Evolutionary conservation across 2,329 filamentous ascomycete species (phyloP).

Genomic region (Bimuria novae-zelandiae): DNA sequence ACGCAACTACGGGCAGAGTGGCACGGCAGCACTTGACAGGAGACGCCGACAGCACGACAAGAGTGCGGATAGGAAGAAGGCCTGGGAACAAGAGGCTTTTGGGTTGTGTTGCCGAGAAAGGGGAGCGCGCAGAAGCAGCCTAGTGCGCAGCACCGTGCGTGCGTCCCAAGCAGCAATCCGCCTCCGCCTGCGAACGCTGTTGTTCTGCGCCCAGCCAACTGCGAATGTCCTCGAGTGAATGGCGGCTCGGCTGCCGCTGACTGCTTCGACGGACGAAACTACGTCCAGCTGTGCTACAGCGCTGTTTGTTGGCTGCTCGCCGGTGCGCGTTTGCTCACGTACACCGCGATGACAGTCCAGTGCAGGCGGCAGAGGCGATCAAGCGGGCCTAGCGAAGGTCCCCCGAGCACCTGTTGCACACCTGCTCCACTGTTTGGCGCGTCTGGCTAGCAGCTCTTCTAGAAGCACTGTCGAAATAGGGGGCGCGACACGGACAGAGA

Average conservation of each 20-base stretch:
- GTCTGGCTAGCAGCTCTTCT: conserved; percentile 42
- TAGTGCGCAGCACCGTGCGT: background rate
- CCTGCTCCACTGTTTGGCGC: conserved; percentile 17
- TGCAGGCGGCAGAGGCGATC: conserved; percentile 2
- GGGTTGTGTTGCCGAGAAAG: conserved; percentile 9
- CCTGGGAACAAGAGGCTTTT: conserved; percentile 9
- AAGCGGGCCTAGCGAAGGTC: background rate
- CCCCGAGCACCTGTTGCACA: conserved; percentile 5
- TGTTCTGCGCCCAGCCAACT: background rate
- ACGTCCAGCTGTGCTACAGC: too few relatives aligned
- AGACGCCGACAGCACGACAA: conserved; percentile 20
- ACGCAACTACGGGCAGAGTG: conserved; percentile 21
- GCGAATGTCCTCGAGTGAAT: too few relatives aligned
- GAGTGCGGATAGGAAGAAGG: conserved; percentile 19
- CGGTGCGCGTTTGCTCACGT: background rate
- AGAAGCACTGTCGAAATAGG: conserved; percentile 44
- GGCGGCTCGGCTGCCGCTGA: background rate
- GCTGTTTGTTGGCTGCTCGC: too few relatives aligned
- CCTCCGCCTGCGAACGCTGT: conserved; percentile 1
- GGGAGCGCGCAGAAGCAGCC: conserved; percentile 1
- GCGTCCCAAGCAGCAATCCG: background rate
- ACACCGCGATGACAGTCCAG: background rate
- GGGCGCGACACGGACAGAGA: conserved; percentile 32
- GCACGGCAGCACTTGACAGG: conserved; percentile 31
- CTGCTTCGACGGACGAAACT: too few relatives aligned